Evolutionary conservation across 129 eudicot genomes (phyloP), one percentile per base, ranked within the genome.

Genomic region (Rutidosis leptorrhynchoides): DNA sequence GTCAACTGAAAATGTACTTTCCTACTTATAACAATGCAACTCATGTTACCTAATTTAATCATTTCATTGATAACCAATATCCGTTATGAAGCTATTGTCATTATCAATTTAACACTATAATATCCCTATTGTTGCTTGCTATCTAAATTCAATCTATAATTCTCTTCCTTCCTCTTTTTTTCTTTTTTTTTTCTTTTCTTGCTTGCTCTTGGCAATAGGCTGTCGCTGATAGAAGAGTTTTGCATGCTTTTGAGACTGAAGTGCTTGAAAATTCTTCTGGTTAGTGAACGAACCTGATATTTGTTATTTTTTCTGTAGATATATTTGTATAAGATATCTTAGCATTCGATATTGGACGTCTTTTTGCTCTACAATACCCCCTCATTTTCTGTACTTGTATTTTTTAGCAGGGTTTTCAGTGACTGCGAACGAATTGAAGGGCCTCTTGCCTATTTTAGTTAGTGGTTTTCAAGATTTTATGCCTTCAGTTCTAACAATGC

Each of bases 201-300:
- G 32, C 33, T 26, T 57, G 45, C 60, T 58, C 68, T 66, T 67
- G 24, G 40, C 54, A 58, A 27, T 73, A 87, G 83, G 75, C 49
- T 53, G 57, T 67, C 64, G 62, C 77, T 73, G 71, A 66, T 27
- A 19, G 32, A 53, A 73, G 56, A 19, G 24, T 80, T 68, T 80
- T 88, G 76, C 91, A 88, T 76, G 91, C 96, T 73, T 86, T 75
- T 72, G 96, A 88, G 82, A 78, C 82, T 46, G 83, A 88, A 46
- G 74, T 54, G 19, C 64, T 65, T 14, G 79, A 80, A 79, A 86
- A 80, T 68, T 67, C 61, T 70, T 63, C 83, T 76, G 89, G 98
- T 92, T 60, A 64, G 88, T 83, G 48, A 53, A 60, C 48, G 57
- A 58, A 15, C 7, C 37, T 32, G 37, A 32, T 6, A 52, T 71